A percentile compares a stretch with the other conserved stretches of the same genome.
phyloP scores from a whole-genome alignment of 345 rosid genomes.

The Acer campestre region DNA sequence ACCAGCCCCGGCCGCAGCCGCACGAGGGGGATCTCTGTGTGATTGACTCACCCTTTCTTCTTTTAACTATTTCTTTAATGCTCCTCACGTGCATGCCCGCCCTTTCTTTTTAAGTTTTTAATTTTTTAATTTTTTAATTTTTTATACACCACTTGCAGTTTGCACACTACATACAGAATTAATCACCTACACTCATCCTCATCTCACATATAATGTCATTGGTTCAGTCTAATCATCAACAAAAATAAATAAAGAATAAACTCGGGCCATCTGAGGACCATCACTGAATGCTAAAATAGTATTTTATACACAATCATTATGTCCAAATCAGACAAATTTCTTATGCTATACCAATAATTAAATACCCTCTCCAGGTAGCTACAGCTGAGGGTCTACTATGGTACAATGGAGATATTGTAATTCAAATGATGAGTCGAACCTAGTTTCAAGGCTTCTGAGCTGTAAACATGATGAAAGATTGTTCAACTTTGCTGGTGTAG shows the following conservation, averaged over 20 bases:
- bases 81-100: slow-evolving; percentile 25
- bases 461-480: slow-evolving; percentile 82
- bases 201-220: no score
- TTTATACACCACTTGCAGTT: no score
- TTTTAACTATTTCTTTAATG: neutral
- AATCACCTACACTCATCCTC: no score
- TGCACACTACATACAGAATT: no score
- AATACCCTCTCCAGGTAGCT: slow-evolving; percentile 18
- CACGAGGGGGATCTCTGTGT: slow-evolving; percentile 60
- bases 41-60: slow-evolving; percentile 16
- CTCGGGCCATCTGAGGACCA: slow-evolving; percentile 2
- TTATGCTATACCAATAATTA: neutral
- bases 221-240: no score
- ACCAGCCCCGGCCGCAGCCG: slow-evolving; percentile 49
- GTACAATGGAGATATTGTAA: slow-evolving; percentile 22
- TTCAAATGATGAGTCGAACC: slow-evolving; percentile 20
- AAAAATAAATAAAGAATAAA: neutral
- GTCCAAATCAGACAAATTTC: slow-evolving; percentile 16
- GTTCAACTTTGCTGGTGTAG: slow-evolving; percentile 62
- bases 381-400: no score
- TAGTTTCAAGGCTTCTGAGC: slow-evolving; percentile 77
- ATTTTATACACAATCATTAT: slow-evolving; percentile 15
- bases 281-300: slow-evolving; percentile 1
- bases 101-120: neutral
- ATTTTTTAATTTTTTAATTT: no score